Evolutionary conservation across 345 rosid genomes (phyloP), one percentile per base, ranked within the genome.

Genomic region (Isatis tinctoria): DNA sequence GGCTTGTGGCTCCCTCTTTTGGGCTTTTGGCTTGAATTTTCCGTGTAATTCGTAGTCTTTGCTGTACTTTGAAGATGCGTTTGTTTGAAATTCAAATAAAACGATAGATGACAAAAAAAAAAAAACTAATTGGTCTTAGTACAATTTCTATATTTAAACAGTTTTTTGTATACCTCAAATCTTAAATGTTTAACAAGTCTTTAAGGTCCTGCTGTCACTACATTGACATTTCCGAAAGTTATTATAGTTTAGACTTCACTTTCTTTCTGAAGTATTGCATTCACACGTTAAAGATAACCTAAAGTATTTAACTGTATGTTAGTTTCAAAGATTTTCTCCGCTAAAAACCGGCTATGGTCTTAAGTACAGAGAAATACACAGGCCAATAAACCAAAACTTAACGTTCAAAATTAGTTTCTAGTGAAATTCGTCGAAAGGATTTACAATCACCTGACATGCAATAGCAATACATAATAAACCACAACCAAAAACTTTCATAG

Each of bases 261-360:
- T 45, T 53, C 7, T 74, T n/a, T 53, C 7, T 74, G 67, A 24
- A 56, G 26, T 45, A 13, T 58, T 74, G 51, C 52, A 35, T 66
- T 66, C 61, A 66, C 18, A 66, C 67, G 72, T 18, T 48, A 36
- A 18, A 47, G 67, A 67, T 74, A 57, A 73, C 20, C 11, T 72
- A 3, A 63, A 72, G 8, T 52, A 62, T 30, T 12, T 30, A 57
- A 57, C 61, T 24, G 22, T n/a, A 9, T 56, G 24, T 22, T 8
- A 56, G 14, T 56, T 24, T 5, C 13, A 53, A 9, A 33, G 62
- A 32, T 48, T 14, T 3, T 44, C 13, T 27, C 1, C 30, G 39
- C 6, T 14, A 8, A 30, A 14, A n/a, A 7, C 18, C 11, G 3
- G 60, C 3, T n/a, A 30, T 56, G 39, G 11, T 30, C 18, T 30